These are phyloP conservation scores for Schizophyllum commune DNA, from an alignment of 1,284 basidiomycete species.

Conservation along the genomic window DNA sequence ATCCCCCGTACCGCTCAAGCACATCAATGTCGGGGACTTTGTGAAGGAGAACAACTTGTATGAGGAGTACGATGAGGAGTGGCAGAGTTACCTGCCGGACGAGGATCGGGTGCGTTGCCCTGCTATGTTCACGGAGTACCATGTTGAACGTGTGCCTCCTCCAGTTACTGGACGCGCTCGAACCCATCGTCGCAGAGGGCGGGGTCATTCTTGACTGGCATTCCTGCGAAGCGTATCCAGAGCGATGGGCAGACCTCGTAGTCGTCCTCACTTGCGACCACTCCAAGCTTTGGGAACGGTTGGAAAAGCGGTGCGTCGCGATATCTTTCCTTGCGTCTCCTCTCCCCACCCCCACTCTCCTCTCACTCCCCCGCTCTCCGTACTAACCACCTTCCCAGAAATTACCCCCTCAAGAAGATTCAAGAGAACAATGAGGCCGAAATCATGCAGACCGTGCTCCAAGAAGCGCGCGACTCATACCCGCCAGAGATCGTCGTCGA, in stretches of 20 bases:
- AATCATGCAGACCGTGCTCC: constrained; percentile 91
- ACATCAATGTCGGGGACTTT: constrained; percentile 87
- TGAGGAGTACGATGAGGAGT: constrained; percentile 86
- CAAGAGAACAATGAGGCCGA: constrained; percentile 98
- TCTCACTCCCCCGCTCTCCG: not conserved
- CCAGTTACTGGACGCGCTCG: constrained; percentile 86
- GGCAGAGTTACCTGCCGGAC: constrained; percentile 91
- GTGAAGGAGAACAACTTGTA: constrained; percentile 84
- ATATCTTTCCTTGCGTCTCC: not conserved
- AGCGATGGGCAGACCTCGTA: constrained; percentile 96
- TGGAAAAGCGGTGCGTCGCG: constrained; percentile 81
- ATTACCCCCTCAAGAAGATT: constrained; percentile 88
- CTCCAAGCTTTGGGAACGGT: constrained; percentile 80
- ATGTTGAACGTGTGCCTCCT: not conserved
- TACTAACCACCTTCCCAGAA: constrained; percentile 36
- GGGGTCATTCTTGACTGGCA: constrained; percentile 97
- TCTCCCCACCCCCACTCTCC: not conserved
- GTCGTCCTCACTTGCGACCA: constrained; percentile 92
- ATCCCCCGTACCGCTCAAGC: constrained; percentile 58
- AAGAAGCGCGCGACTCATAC: constrained; percentile 87
- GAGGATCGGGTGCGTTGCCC: constrained; percentile 74
- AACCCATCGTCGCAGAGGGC: constrained; percentile 57
- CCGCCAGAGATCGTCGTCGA: constrained; percentile 82
- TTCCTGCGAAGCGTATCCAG: constrained; percentile 90
- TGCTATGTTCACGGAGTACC: not conserved